Percentiles rank a stretch among this genome's conserved stretches.
These are phyloP conservation scores for Eragrostis tef DNA, from an alignment of 202 grass and related monocot species.

Conservation along the genomic window DNA sequence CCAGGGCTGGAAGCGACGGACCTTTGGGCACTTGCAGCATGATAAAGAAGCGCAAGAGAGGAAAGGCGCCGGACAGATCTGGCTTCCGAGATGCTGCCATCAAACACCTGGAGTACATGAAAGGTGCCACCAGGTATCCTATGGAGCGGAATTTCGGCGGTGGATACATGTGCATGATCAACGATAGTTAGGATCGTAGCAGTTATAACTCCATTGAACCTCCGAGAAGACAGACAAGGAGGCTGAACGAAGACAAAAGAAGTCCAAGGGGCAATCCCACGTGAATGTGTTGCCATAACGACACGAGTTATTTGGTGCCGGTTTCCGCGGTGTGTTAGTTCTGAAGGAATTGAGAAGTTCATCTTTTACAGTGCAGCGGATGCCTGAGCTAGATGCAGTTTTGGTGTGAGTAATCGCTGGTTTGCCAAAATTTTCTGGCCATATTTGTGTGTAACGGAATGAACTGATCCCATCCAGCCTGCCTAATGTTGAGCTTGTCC, in stretches of 20 bases:
- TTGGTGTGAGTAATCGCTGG: neutral
- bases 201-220: neutral
- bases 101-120: slow-evolving; percentile 63
- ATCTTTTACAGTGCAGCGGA: neutral
- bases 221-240: neutral
- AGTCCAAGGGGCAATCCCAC: neutral
- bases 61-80: slow-evolving; percentile 50
- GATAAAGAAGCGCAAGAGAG: slow-evolving; percentile 67
- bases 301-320: neutral
- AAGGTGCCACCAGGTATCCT: slow-evolving; percentile 74
- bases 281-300: neutral
- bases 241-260: neutral
- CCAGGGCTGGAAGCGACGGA: slow-evolving; percentile 62
- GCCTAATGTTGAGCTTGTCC: neutral
- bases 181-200: slow-evolving; percentile 19
- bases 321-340: neutral
- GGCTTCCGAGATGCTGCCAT: slow-evolving; percentile 62
- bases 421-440: neutral
- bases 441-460: neutral
- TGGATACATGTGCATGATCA: slow-evolving; percentile 74
- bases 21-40: slow-evolving; percentile 64
- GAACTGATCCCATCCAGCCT: neutral
- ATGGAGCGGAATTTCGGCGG: slow-evolving; percentile 59
- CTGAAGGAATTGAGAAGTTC: slow-evolving; percentile 1
- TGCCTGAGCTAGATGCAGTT: neutral